phyloP scores from a whole-genome alignment of 208 protist genomes.

The Leishmania tarentolae region DNA sequence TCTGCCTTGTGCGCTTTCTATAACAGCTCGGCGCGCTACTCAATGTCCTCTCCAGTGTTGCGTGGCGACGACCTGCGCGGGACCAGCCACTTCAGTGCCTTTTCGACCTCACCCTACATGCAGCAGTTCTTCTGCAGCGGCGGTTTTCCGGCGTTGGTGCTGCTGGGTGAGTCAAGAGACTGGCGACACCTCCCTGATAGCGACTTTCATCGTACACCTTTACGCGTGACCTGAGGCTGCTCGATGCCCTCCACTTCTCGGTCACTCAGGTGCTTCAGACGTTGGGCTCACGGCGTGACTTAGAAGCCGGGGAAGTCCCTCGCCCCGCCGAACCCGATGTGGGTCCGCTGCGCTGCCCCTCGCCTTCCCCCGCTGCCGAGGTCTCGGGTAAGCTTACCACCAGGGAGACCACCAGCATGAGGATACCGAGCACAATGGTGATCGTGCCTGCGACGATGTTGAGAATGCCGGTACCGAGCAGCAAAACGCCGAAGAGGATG shows the following conservation, averaged over 20 bases:
- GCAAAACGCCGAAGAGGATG: slow-evolving; percentile 71
- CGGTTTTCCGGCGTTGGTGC: slow-evolving; percentile 8
- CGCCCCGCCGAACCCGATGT: slow-evolving; percentile 4
- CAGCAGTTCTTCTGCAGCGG: slow-evolving; percentile 35
- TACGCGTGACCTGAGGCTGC: not conserved
- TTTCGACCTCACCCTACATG: slow-evolving; percentile 28
- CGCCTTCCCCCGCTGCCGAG: slow-evolving; percentile 53
- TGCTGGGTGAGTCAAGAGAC: slow-evolving; percentile 16
- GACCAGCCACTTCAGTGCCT: slow-evolving; percentile 22
- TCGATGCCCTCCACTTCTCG: slow-evolving; percentile 6
- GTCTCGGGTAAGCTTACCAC: slow-evolving; percentile 58
- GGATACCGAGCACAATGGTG: slow-evolving; percentile 47
- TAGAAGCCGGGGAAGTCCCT: not conserved
- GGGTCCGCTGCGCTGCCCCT: slow-evolving; percentile 24
- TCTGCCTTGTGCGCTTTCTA: not conserved
- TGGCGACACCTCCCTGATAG: slow-evolving; percentile 1
- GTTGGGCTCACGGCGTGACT: slow-evolving; percentile 17
- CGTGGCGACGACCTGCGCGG: slow-evolving; percentile 11
- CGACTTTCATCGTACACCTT: slow-evolving; percentile 9
- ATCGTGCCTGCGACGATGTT: slow-evolving; percentile 47
- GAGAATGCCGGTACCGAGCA: slow-evolving; percentile 40
- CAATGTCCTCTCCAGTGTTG: slow-evolving; percentile 12
- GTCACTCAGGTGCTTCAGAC: slow-evolving; percentile 10
- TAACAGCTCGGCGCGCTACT: not conserved
- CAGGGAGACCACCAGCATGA: slow-evolving; percentile 65